A percentile compares a stretch with the other conserved stretches of the same genome.
These are phyloP conservation scores for Calocybe indica DNA, from an alignment of 768 basidiomycete genomes.

Conservation along the genomic window DNA sequence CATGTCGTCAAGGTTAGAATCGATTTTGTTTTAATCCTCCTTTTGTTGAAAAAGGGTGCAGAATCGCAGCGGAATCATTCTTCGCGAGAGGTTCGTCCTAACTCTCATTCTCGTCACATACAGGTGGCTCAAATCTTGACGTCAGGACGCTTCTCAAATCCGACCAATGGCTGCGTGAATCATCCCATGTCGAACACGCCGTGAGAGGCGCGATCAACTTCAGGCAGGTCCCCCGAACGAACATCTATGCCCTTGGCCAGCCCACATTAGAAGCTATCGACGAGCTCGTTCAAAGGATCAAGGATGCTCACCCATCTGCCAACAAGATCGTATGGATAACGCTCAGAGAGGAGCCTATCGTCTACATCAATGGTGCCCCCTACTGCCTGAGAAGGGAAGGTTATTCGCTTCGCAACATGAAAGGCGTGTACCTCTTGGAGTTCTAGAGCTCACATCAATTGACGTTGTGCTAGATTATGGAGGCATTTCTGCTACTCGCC, in stretches of 20 bases:
- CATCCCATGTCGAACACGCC: conserved; percentile 54
- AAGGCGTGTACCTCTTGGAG: conserved; percentile 41
- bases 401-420: conserved; percentile 90
- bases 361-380: conserved; percentile 89
- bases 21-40: too few relatives aligned
- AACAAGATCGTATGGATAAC: conserved; percentile 83
- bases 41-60: conserved; percentile 19
- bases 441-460: background rate
- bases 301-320: conserved; percentile 50
- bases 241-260: conserved; percentile 90
- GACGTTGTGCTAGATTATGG: conserved; percentile 65
- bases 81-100: conserved; percentile 68
- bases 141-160: conserved; percentile 82
- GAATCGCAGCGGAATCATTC: conserved; percentile 91
- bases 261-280: conserved; percentile 86
- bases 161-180: conserved; percentile 83
- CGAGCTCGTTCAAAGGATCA: conserved; percentile 65
- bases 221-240: conserved; percentile 72
- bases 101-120: background rate
- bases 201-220: conserved; percentile 96
- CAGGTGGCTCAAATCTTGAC: background rate
- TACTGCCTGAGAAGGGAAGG: conserved; percentile 86
- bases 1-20: conserved; percentile 76
- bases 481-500: conserved; percentile 84
- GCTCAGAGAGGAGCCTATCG: conserved; percentile 86